Evolutionary conservation across 1,284 basidiomycete species (phyloP).

Genomic region (Ustilago bromivora): DNA sequence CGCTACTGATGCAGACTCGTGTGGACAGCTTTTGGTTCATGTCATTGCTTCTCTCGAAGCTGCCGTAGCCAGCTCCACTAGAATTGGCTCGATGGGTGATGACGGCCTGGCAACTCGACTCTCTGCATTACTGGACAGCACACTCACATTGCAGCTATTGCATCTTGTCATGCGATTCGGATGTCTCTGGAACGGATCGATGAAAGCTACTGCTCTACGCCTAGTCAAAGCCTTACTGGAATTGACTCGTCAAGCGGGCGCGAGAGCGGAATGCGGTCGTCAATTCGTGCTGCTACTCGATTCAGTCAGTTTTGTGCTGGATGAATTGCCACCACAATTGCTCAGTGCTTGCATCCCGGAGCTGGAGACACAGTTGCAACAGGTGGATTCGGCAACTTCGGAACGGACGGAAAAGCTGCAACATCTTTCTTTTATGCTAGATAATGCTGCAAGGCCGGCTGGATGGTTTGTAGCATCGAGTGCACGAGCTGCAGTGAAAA

Average conservation of each 20-base stretch:
- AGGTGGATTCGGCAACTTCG: slow-evolving; percentile 20
- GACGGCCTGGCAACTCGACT: slow-evolving; percentile 3
- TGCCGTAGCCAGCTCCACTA: background rate
- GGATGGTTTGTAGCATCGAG: slow-evolving; percentile 29
- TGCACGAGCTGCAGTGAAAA: slow-evolving; percentile 28
- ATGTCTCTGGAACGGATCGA: slow-evolving; percentile 37
- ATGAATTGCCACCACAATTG: slow-evolving; percentile 41
- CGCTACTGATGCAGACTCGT: slow-evolving; percentile 47
- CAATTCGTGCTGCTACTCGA: slow-evolving; percentile 33
- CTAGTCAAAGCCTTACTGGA: slow-evolving; percentile 32
- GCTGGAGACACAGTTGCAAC: slow-evolving; percentile 25
- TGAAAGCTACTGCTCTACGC: slow-evolving; percentile 20
- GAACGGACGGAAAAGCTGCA: slow-evolving; percentile 24
- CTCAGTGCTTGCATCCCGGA: slow-evolving; percentile 18
- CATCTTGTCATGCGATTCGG: slow-evolving; percentile 40
- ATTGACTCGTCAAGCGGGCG: slow-evolving; percentile 23
- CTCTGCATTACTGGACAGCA: slow-evolving; percentile 1
- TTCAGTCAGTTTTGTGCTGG: slow-evolving; percentile 40
- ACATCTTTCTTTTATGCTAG: slow-evolving; percentile 27
- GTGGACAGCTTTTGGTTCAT: slow-evolving; percentile 29
- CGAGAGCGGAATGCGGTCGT: slow-evolving; percentile 6
- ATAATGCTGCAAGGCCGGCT: slow-evolving; percentile 3
- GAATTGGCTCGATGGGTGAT: background rate
- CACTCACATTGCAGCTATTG: slow-evolving; percentile 27
- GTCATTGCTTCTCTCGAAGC: slow-evolving; percentile 29